Evolutionary conservation across 2,329 filamentous ascomycete genomes (phyloP).

Genomic region (Colletotrichum siamense): DNA sequence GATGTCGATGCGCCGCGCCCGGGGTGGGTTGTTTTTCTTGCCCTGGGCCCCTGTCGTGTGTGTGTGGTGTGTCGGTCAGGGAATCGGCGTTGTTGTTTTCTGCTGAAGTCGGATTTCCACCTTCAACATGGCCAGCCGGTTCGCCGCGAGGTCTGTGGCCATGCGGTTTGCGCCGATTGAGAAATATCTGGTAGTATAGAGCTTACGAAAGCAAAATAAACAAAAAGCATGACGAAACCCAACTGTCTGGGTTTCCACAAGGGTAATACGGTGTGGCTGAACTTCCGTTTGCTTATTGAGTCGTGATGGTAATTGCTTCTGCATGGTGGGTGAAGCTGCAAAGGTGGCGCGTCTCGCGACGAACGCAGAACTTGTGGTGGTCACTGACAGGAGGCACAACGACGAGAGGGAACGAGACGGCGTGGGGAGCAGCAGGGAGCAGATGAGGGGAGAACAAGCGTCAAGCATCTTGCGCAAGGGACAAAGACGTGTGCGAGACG

Average conservation of each 20-base stretch:
- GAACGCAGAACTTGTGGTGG: not conserved
- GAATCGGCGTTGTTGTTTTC: not conserved
- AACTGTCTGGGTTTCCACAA: not conserved
- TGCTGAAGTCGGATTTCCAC: not conserved
- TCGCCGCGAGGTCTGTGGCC: not conserved
- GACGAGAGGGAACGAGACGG: not conserved
- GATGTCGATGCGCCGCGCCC: constrained; percentile 21
- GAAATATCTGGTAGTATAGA: not conserved
- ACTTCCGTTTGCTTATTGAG: not conserved
- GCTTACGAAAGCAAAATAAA: not conserved
- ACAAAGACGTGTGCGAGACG: not conserved
- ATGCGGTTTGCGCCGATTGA: not conserved
- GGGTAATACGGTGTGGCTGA: not conserved
- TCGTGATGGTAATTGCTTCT: not conserved
- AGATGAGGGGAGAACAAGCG: not conserved
- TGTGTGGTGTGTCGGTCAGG: not conserved
- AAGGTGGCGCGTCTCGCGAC: not conserved
- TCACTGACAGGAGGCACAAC: not conserved
- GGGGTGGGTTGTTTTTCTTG: not conserved
- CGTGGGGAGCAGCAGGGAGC: not conserved
- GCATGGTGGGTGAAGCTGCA: not conserved
- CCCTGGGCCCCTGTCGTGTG: not conserved
- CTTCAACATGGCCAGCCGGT: not conserved
- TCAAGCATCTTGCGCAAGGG: not conserved
- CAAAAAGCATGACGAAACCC: not conserved